Evolutionary conservation across 768 basidiomycete species (phyloP), one percentile per base, ranked within the genome.

Genomic region (Mycena venus): DNA sequence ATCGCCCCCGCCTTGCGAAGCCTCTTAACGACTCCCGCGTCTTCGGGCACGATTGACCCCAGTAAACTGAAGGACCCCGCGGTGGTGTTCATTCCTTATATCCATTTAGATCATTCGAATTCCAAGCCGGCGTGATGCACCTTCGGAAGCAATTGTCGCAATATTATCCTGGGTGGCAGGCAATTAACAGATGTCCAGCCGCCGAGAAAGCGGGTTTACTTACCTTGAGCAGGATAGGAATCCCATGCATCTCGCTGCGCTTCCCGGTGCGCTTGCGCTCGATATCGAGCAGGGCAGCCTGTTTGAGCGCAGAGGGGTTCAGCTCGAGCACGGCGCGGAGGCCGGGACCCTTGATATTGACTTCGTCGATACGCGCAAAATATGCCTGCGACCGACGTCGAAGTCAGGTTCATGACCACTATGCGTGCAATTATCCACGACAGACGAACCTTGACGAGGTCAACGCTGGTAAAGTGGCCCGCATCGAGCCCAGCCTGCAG

Each of bases 331-430:
- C 86, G 0, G 92, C 92, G 12, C 87, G 89, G 11, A 94, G 81
- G 8, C 32, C 74, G 21, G 70, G 70, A 2, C 74, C 74, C 61
- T 90, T 83, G 31, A 90, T 76, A 76, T 93, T 93, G n/a, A 94
- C 92, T 78, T 93, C 90, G 5, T 92, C 90, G 29, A 93, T 93
- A 2, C 93, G 87, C 9, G 89, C 88, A 75, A 93, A 85, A 79
- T 93, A 93, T 3, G 91, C 91, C 92, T 93, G 65, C 12, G 32
- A 11, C 25, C 27, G 23, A 51, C 31, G 25, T n/a, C n/a, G n/a
- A n/a, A 56, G 23, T 36, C 29, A 55, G 53, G 58, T 36, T 31
- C n/a, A 9, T 23, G 32, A 19, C 58, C 25, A 27, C 1, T 15
- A 14, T 7, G 25, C 7, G 3, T 14, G 34, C n/a, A 4, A 23